Percentiles rank a stretch among this genome's conserved stretches.
These are phyloP conservation scores for Verbascum thapsus DNA, from an alignment of 257 asterid species.

Conservation along the genomic window DNA sequence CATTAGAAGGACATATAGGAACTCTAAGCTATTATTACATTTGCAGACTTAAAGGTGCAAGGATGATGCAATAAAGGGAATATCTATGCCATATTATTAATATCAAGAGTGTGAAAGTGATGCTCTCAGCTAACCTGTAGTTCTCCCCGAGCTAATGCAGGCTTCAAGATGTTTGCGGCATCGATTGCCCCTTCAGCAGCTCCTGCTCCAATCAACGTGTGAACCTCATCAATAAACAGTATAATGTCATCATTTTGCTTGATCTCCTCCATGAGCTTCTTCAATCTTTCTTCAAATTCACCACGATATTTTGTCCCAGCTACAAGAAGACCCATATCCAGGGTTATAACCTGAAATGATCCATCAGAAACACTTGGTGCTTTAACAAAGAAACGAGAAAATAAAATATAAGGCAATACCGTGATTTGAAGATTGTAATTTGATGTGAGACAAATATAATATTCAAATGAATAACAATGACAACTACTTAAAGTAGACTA, in stretches of 20 bases:
- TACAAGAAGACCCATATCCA: slow-evolving; percentile 95
- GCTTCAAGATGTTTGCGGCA: slow-evolving; percentile 96
- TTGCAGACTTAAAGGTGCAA: slow-evolving; percentile 16
- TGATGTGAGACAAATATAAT: background rate
- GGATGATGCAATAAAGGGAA: background rate
- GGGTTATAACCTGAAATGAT: slow-evolving; percentile 72
- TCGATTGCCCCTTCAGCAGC: slow-evolving; percentile 99
- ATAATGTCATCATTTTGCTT: slow-evolving; percentile 90
- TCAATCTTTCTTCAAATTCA: slow-evolving; percentile 96
- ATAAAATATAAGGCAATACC: too few species aligned
- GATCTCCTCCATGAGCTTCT: slow-evolving; percentile 93
- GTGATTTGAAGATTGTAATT: background rate
- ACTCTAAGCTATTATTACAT: too few species aligned
- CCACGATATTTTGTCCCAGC: slow-evolving; percentile 99
- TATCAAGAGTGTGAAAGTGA: slow-evolving; percentile 47
- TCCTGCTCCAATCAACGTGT: slow-evolving; percentile 97
- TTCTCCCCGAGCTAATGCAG: slow-evolving; percentile 96
- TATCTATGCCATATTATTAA: slow-evolving; percentile 27
- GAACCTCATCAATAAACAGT: slow-evolving; percentile 96
- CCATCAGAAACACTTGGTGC: slow-evolving; percentile 14
- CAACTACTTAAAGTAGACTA: background rate
- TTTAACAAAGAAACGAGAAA: slow-evolving; percentile 14
- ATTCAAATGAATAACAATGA: background rate
- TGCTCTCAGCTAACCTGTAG: slow-evolving; percentile 61
- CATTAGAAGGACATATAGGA: slow-evolving; percentile 3